A percentile compares a stretch with the other conserved stretches of the same genome.
phyloP scores from a whole-genome alignment of 1,139 yeast genomes.

The Saccharomyces hybrid region DNA sequence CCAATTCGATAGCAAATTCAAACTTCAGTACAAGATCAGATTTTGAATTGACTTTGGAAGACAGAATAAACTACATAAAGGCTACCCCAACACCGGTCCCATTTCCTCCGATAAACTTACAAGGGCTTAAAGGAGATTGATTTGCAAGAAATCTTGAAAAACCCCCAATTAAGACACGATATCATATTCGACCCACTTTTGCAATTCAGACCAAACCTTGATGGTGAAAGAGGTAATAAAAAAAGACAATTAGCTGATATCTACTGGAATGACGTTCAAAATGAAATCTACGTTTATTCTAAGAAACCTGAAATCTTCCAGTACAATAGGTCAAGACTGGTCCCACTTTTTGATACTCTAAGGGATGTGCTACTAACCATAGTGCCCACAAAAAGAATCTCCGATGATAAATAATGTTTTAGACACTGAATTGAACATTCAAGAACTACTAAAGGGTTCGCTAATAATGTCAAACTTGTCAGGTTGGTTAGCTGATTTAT shows the following conservation, averaged over 20 bases:
- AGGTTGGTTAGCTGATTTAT: slow-evolving; percentile 30
- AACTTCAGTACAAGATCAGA: neutral
- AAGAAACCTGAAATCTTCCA: slow-evolving; percentile 29
- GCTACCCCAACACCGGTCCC: slow-evolving; percentile 26
- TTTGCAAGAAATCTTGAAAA: slow-evolving; percentile 77
- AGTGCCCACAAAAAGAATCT: slow-evolving; percentile 72
- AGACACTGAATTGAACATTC: slow-evolving; percentile 70
- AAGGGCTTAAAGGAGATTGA: slow-evolving; percentile 81
- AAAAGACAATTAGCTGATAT: slow-evolving; percentile 69
- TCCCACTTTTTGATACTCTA: slow-evolving; percentile 65
- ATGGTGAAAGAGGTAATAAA: slow-evolving; percentile 80
- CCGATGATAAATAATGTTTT: slow-evolving; percentile 61
- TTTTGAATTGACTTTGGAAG: slow-evolving; percentile 17
- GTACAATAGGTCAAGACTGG: slow-evolving; percentile 45
- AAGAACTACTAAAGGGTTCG: slow-evolving; percentile 56
- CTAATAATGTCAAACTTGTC: slow-evolving; percentile 27
- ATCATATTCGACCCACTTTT: slow-evolving; percentile 86
- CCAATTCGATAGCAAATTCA: neutral
- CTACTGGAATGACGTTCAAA: slow-evolving; percentile 73
- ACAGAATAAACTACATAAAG: slow-evolving; percentile 24
- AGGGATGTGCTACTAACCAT: slow-evolving; percentile 68
- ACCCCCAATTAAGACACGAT: slow-evolving; percentile 90
- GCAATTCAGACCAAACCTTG: slow-evolving; percentile 85
- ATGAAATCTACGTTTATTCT: slow-evolving; percentile 40
- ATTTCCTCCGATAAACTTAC: slow-evolving; percentile 77